Evolutionary conservation across 2,329 filamentous ascomycete genomes (phyloP), one percentile per base, ranked within the genome.

Genomic region (Elsinoe ampelina): DNA sequence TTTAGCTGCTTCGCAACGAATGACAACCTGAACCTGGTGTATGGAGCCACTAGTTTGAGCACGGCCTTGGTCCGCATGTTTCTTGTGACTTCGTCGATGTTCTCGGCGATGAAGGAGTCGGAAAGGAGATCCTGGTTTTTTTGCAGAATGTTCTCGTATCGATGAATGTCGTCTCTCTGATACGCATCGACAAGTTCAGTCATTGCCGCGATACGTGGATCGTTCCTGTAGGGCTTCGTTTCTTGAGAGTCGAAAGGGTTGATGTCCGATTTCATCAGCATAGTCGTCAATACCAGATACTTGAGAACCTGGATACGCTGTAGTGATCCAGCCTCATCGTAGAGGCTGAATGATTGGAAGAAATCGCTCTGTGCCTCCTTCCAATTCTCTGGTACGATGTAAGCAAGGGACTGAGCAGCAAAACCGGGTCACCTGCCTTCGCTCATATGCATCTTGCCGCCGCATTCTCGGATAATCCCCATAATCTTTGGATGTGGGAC

Each of bases 361-460:
- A 98, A 98, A 75, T 97, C 93, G 65, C 85, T 92, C 73, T 97
- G 91, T 1, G 93, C 93, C 67, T 91, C 89, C 70, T 93, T 89
- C 93, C 93, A 98, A 70, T 97, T 97, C 75, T 97, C 93, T 79
- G 63, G 45, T 30, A 54, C 34, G 17, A 38, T 26, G 59, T 68
- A 58, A 68, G 67, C 60, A 50, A 32, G 39, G 39, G 41, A 26
- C 2, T 10, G 20, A 32, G 26, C 47, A 30, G 39, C 51, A 47
- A 34, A 50, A 50, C 26, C 34, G 38, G 34, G 55, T 59, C 58
- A 60, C 62, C 66, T 71, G 72, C 75, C 74, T 77, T 98, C 93
- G 71, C 88, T 93, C 93, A 98, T 97, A 75, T 97, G 91, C 93
- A 98, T 98, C 78, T 98, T 98, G 65, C 93, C 93, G 66, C 93